These are phyloP conservation scores for Arachnomyces sp. DNA, from an alignment of 2,329 filamentous ascomycete genomes.

Conservation along the genomic window DNA sequence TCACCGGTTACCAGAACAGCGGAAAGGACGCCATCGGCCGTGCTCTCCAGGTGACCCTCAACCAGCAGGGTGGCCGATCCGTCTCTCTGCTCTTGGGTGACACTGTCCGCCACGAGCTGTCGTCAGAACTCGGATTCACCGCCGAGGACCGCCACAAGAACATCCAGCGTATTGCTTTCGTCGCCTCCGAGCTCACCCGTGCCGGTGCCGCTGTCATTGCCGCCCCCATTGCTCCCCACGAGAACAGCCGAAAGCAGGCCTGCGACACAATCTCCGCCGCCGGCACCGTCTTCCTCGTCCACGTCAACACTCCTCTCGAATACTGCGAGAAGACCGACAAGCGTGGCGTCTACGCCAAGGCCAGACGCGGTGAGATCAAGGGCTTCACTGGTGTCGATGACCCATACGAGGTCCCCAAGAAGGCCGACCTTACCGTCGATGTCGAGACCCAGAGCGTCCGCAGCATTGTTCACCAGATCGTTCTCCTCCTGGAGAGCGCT, in stretches of 20 bases:
- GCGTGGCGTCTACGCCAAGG: conserved; percentile 77
- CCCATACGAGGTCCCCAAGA: conserved; percentile 79
- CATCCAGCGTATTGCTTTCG: conserved; percentile 92
- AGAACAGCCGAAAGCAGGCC: conserved; percentile 66
- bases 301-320: conserved; percentile 88
- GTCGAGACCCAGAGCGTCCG: conserved; percentile 78
- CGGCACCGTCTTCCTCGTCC: conserved; percentile 88
- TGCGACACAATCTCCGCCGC: conserved; percentile 79
- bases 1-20: conserved; percentile 92
- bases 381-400: conserved; percentile 98
- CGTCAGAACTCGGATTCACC: conserved; percentile 90
- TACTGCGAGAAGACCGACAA: conserved; percentile 93
- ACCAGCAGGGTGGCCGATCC: conserved; percentile 92
- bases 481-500: conserved; percentile 81
- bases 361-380: conserved; percentile 84
- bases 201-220: conserved; percentile 92
- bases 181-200: conserved; percentile 87
- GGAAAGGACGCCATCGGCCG: conserved; percentile 96
- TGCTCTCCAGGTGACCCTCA: conserved; percentile 91
- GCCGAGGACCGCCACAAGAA: conserved; percentile 88
- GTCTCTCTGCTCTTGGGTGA: conserved; percentile 93
- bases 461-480: conserved; percentile 93
- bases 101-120: conserved; percentile 88
- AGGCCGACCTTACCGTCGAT: conserved; percentile 80
- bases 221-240: conserved; percentile 90